These are phyloP conservation scores for Tetrahymena elliotti DNA, from an alignment of 73 alveolate genomes.

Conservation along the genomic window DNA sequence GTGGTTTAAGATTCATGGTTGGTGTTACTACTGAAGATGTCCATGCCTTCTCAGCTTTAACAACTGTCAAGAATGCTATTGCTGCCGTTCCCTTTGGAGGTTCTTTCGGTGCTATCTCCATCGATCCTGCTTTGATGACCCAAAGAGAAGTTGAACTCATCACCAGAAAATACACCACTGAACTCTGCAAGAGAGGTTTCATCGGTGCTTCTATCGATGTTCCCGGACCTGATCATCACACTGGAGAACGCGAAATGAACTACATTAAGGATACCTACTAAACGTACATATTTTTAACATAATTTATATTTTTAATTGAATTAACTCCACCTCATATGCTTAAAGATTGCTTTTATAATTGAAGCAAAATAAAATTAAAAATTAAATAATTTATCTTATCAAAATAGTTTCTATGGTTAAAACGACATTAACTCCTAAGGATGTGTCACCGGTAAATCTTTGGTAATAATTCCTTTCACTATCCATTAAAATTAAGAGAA, in stretches of 20 bases:
- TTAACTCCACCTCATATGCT: background rate
- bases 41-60: slow-evolving; percentile 62
- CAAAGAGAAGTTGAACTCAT: slow-evolving; percentile 58
- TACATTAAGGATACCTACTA: slow-evolving; percentile 81
- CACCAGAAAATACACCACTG: slow-evolving; percentile 71
- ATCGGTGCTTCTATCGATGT: slow-evolving; percentile 65
- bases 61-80: slow-evolving; percentile 62
- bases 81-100: slow-evolving; percentile 73
- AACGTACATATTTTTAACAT: background rate
- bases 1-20: slow-evolving; percentile 65
- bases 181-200: slow-evolving; percentile 70
- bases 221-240: slow-evolving; percentile 86
- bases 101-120: slow-evolving; percentile 70
- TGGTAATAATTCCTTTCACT: background rate
- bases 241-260: slow-evolving; percentile 79
- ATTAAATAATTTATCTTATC: background rate
- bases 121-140: slow-evolving; percentile 57
- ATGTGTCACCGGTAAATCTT: slow-evolving; percentile 76
- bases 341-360: background rate
- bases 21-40: slow-evolving; percentile 52
- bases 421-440: slow-evolving; percentile 65
- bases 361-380: background rate
- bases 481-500: background rate
- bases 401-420: slow-evolving; percentile 44
- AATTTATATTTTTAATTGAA: background rate